A percentile compares a stretch with the other conserved stretches of the same genome.
These are phyloP conservation scores for Verruconis gallopava DNA, from an alignment of 2,329 filamentous ascomycete species.

Conservation along the genomic window DNA sequence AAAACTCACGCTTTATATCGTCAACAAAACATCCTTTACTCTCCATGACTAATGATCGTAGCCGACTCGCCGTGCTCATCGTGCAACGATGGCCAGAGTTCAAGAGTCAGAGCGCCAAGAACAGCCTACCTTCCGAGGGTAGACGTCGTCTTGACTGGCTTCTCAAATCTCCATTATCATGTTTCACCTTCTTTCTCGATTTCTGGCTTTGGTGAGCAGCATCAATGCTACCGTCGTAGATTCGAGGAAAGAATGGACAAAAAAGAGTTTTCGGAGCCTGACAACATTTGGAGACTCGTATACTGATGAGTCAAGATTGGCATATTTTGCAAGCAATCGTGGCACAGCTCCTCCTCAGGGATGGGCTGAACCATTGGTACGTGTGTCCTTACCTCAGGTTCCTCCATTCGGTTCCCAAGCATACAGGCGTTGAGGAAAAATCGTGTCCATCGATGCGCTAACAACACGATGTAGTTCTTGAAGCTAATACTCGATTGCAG, in stretches of 20 bases:
- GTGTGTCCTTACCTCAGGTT: slow-evolving; percentile 5
- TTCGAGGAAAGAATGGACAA: slow-evolving; percentile 22
- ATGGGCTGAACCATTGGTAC: slow-evolving; percentile 35
- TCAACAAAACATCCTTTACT: too few relatives aligned
- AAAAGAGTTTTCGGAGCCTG: slow-evolving; percentile 45
- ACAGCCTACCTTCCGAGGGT: too few relatives aligned
- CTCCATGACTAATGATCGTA: too few relatives aligned
- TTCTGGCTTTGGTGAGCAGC: not conserved
- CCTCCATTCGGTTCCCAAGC: not conserved
- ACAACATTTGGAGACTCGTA: slow-evolving; percentile 66
- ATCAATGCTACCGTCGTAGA: not conserved
- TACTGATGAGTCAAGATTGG: slow-evolving; percentile 56
- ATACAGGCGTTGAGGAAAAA: not conserved
- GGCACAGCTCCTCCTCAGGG: slow-evolving; percentile 51
- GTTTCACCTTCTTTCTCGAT: not conserved
- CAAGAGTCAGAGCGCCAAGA: too few relatives aligned
- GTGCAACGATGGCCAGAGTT: too few relatives aligned
- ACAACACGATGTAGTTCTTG: not conserved
- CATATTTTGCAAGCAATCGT: slow-evolving; percentile 48
- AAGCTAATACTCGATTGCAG: slow-evolving; percentile 11
- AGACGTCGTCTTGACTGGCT: not conserved
- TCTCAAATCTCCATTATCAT: not conserved
- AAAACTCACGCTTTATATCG: too few relatives aligned
- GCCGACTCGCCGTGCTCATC: too few relatives aligned
- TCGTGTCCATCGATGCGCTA: not conserved